Base-by-base conservation (phyloP, 2,329 filamentous ascomycete species). In the Beauveria bassiana region DNA sequence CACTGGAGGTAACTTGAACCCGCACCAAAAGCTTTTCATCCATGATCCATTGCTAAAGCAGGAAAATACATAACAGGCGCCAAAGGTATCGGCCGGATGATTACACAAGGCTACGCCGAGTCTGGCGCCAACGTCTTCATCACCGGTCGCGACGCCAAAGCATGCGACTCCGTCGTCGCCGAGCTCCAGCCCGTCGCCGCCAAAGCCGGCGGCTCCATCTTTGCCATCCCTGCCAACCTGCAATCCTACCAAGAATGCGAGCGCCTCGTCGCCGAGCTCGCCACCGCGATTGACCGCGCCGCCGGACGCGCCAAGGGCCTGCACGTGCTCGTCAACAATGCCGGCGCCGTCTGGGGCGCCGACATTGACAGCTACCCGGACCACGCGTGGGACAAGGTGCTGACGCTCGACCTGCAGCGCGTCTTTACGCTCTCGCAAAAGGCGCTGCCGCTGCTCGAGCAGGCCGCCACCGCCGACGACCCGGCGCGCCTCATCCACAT, bases 61-160 rank as follows among this genome's bases (percentile, higher is more conserved):
- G 6, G 6, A 7, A 7, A 10, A 28, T 4, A 22, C 20, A 22
- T 22, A 22, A 10, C 22, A 73, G 77, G 81, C 58, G 81, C 79
- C 51, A 83, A 86, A 69, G 86, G 85, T 65, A 83, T 88, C 65
- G 86, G 86, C 18, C 82, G 81, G 63, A 88, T 88, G 86, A 88
- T 89, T 65, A 82, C 83, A 38, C 77, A 85, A 61, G 86, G 84
- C 62, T 88, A 86, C 72, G 78, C 87, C n/a, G 70, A 77, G 61
- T 87, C 86, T 72, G 84, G 85, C 61, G 81, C 81, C 43, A 83
- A 77, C 56, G 86, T 88, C 18, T 88, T 88, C 77, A 83, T 89
- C 63, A 83, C 84, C 6, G 87, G 84, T 6, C 80, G 86, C 66
- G 84, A 88, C 70, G 81, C 77, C 24, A 74, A 77, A 56, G 81